These are phyloP conservation scores for Tulasnella sp. DNA, from an alignment of 768 basidiomycete genomes.

Conservation along the genomic window DNA sequence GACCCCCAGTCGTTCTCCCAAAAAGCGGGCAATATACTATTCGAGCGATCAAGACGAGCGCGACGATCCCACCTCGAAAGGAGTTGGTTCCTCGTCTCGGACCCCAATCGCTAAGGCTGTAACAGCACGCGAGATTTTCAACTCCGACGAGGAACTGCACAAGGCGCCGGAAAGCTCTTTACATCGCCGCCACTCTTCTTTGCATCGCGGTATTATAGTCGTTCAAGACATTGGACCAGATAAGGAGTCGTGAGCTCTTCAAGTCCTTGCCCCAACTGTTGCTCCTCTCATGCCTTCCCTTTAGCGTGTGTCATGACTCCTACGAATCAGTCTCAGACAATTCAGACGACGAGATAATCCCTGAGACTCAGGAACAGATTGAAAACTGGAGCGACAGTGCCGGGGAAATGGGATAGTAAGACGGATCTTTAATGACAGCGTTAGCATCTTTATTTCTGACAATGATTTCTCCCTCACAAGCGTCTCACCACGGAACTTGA, in stretches of 20 bases:
- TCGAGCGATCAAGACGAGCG: conserved; percentile 2
- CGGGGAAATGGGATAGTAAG: conserved; percentile 5
- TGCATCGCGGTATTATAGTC: background rate
- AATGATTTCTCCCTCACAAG: background rate
- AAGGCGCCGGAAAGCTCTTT: background rate
- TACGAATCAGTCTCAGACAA: background rate
- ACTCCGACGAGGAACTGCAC: background rate
- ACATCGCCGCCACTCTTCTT: background rate
- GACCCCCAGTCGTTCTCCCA: background rate
- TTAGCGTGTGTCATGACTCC: background rate
- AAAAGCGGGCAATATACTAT: background rate
- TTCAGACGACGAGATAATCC: conserved; percentile 1
- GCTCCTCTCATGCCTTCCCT: background rate
- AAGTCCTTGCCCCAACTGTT: background rate
- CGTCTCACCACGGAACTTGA: background rate
- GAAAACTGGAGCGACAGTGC: conserved; percentile 6
- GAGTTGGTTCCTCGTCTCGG: background rate
- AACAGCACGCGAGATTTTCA: background rate
- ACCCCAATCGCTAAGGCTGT: background rate
- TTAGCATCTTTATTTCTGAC: background rate
- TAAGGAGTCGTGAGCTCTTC: background rate
- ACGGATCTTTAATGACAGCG: background rate
- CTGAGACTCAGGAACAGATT: background rate
- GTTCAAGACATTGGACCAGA: background rate
- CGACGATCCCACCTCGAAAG: background rate